Conservation (phyloP, 2,329 filamentous ascomycete species). For the Periconia sp. region DNA sequence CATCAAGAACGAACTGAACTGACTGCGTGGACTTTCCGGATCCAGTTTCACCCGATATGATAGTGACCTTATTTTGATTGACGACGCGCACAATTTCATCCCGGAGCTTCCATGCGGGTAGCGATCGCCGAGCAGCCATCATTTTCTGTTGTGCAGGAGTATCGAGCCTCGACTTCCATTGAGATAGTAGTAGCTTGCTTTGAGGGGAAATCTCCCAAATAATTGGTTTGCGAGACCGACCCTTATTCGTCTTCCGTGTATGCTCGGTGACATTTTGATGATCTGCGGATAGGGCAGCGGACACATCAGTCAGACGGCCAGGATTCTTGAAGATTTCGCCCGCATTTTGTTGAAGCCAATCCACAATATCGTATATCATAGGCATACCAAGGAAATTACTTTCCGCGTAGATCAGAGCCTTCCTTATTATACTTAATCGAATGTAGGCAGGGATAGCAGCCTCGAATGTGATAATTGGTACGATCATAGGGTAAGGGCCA, state of each 20-base stretch:
- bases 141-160: constrained; percentile 74
- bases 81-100: constrained; percentile 80
- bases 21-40: constrained; percentile 97
- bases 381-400: constrained; percentile 78
- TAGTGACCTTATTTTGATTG: constrained; percentile 81
- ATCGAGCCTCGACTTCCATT: constrained; percentile 74
- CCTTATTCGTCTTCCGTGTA: constrained; percentile 23
- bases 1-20: constrained; percentile 93
- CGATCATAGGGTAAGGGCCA: constrained; percentile 70
- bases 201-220: constrained; percentile 65
- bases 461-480: constrained; percentile 73
- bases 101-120: constrained; percentile 88
- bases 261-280: constrained; percentile 36
- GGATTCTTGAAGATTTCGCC: constrained; percentile 83
- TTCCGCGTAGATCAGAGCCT: constrained; percentile 73
- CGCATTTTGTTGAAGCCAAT: constrained; percentile 89
- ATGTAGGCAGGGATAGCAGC: constrained; percentile 85
- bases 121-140: constrained; percentile 70
- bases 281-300: constrained; percentile 70
- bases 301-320: constrained; percentile 82
- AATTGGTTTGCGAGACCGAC: constrained; percentile 58
- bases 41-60: constrained; percentile 95
- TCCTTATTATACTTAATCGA: constrained; percentile 83
- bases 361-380: constrained; percentile 88
- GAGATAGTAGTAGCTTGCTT: constrained; percentile 64